Percentiles rank a stretch among this genome's conserved stretches.
These are phyloP conservation scores for Russula lepida DNA, from an alignment of 768 basidiomycete genomes.

Conservation along the genomic window DNA sequence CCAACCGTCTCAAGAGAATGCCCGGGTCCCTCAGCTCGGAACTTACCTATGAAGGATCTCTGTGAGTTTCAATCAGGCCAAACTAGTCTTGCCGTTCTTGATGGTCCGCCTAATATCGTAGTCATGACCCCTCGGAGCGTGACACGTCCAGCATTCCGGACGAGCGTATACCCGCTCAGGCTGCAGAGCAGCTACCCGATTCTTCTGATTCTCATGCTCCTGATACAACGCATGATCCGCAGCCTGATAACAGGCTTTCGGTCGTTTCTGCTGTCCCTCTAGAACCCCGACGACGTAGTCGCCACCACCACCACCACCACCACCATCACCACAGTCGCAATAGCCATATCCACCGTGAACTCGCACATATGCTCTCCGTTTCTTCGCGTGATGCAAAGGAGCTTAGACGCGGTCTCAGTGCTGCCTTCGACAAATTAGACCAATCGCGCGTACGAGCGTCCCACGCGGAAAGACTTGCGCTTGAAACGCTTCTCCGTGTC, in stretches of 20 bases:
- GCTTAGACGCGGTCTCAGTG: constrained; percentile 23
- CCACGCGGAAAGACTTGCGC: constrained; percentile 39
- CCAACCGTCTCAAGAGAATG: background rate
- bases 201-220: background rate
- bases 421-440: constrained; percentile 31
- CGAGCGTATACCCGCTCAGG: background rate
- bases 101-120: constrained; percentile 2
- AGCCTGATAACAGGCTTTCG: constrained; percentile 11
- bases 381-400: constrained; percentile 24
- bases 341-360: constrained; percentile 16
- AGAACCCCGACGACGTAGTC: constrained; percentile 19
- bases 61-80: constrained; percentile 9
- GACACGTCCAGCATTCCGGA: background rate
- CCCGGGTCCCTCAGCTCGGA: constrained; percentile 8
- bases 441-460: constrained; percentile 36
- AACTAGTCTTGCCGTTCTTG: constrained; percentile 5
- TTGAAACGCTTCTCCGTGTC: constrained; percentile 38
- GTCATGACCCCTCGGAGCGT: background rate
- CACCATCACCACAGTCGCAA: constrained; percentile 8
- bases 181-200: background rate
- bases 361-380: constrained; percentile 19
- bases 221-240: background rate
- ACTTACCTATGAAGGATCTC: constrained; percentile 2
- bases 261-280: constrained; percentile 16
- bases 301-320: constrained; percentile 9